Evolutionary conservation across 208 protist genomes (phyloP).

Genomic region (Leishmania guyanensis): DNA sequence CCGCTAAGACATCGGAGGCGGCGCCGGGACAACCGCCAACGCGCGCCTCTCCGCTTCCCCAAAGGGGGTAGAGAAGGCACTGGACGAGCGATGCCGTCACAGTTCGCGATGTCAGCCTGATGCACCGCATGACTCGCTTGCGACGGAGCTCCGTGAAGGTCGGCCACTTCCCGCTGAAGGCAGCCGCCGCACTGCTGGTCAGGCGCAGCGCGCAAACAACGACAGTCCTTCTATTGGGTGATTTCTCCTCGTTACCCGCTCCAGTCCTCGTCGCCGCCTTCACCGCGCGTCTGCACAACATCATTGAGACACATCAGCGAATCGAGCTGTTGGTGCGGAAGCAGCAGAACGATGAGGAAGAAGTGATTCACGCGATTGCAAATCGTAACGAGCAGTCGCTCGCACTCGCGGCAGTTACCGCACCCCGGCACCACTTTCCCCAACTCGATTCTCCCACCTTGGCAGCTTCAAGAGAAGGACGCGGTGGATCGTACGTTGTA

Average conservation of each 20-base stretch:
- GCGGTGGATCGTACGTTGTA: slow-evolving; percentile 14
- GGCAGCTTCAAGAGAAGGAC: not conserved
- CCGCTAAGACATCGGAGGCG: not conserved
- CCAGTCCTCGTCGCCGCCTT: slow-evolving; percentile 15
- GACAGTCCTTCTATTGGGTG: not conserved
- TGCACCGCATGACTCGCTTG: not conserved
- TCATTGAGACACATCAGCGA: slow-evolving; percentile 32
- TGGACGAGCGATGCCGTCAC: not conserved
- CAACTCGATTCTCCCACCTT: not conserved
- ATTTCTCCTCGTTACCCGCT: not conserved
- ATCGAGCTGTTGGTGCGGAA: slow-evolving; percentile 31
- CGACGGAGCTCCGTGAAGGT: slow-evolving; percentile 9
- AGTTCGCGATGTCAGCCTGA: not conserved
- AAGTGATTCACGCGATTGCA: slow-evolving; percentile 18
- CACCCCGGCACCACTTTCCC: not conserved
- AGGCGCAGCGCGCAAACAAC: not conserved
- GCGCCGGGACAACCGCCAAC: not conserved
- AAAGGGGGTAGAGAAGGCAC: not conserved
- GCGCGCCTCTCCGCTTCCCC: not conserved
- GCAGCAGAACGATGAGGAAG: slow-evolving; percentile 33
- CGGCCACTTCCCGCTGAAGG: not conserved
- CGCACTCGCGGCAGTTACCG: not conserved
- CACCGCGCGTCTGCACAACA: slow-evolving; percentile 21
- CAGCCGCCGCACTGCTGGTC: not conserved
- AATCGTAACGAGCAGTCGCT: slow-evolving; percentile 19